These are phyloP conservation scores for Mycena amicta DNA, from an alignment of 768 basidiomycete species.

Conservation along the genomic window DNA sequence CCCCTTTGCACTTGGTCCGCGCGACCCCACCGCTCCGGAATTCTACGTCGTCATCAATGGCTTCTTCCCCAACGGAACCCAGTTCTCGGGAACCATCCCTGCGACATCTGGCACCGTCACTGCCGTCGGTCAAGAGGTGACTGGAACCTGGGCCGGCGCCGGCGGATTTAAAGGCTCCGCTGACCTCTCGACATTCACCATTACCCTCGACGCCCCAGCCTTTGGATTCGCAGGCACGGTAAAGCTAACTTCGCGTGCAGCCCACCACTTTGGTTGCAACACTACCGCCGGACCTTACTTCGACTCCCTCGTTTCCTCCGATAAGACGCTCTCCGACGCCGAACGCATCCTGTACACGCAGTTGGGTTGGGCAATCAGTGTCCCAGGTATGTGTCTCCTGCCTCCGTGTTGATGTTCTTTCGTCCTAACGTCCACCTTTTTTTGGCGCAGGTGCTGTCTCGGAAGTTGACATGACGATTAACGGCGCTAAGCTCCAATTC, in stretches of 20 bases:
- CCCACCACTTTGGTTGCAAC: conserved; percentile 27
- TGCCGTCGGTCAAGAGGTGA: conserved; percentile 13
- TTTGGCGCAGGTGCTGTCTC: conserved; percentile 17
- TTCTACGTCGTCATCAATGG: conserved; percentile 25
- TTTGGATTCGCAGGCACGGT: conserved; percentile 22
- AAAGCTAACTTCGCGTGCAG: conserved; percentile 16
- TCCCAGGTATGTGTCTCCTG: conserved; percentile 17
- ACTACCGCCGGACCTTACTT: conserved; percentile 25
- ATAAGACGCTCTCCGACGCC: conserved; percentile 11
- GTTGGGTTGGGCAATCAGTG: conserved; percentile 26
- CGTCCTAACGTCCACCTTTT: too few species aligned
- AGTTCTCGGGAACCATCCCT: conserved; percentile 18
- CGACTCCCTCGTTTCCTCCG: conserved; percentile 4
- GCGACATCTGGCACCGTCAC: conserved; percentile 19
- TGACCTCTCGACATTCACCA: conserved; percentile 19
- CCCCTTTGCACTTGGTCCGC: conserved; percentile 1
- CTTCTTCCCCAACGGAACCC: conserved; percentile 23
- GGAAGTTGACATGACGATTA: conserved; percentile 20
- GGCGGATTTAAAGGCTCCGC: conserved; percentile 22
- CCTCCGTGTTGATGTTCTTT: not conserved
- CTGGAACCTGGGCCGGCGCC: conserved; percentile 22
- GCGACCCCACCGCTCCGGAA: not conserved
- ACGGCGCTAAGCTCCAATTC: conserved; percentile 24
- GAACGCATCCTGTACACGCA: conserved; percentile 25
- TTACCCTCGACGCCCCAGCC: conserved; percentile 17